These are phyloP conservation scores for Schizonepeta tenuifolia DNA, from an alignment of 257 asterid genomes.

Conservation along the genomic window DNA sequence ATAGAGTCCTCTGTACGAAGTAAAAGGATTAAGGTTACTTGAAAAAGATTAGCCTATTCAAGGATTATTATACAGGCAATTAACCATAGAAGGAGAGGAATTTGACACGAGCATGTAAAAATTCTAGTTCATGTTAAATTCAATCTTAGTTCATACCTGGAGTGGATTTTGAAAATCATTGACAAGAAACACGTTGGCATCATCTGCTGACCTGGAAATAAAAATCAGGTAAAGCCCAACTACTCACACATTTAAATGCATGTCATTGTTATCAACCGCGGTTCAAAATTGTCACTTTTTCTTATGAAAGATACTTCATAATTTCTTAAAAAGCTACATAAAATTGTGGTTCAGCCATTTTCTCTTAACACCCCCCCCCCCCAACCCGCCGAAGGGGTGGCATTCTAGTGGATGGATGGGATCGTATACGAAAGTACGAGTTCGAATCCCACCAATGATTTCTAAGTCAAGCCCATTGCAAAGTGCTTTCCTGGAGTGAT, in stretches of 20 bases:
- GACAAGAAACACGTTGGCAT: constrained; percentile 92
- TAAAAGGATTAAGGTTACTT: constrained; percentile 28
- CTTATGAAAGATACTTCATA: neutral
- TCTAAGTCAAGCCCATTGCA: neutral
- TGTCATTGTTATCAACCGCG: neutral
- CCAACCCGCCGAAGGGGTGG: neutral
- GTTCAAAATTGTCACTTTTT: neutral
- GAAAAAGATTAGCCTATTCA: constrained; percentile 19
- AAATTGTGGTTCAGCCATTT: neutral
- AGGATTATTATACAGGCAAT: constrained; percentile 8
- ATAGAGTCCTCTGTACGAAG: constrained; percentile 68
- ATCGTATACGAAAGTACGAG: neutral
- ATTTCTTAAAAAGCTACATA: neutral
- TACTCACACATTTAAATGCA: neutral
- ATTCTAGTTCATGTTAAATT: constrained; percentile 5
- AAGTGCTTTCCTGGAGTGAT: neutral
- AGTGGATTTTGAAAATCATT: constrained; percentile 93
- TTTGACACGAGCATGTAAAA: constrained; percentile 3
- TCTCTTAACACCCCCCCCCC: neutral
- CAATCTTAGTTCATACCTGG: constrained; percentile 62
- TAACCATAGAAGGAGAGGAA: constrained; percentile 1
- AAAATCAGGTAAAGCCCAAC: constrained; percentile 22
- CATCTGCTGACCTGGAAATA: constrained; percentile 89
- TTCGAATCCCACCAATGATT: neutral
- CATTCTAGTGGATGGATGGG: neutral